A percentile compares a stretch with the other conserved stretches of the same genome.
phyloP scores from a whole-genome alignment of 345 rosid species.

The Gynandropsis gynandra region DNA sequence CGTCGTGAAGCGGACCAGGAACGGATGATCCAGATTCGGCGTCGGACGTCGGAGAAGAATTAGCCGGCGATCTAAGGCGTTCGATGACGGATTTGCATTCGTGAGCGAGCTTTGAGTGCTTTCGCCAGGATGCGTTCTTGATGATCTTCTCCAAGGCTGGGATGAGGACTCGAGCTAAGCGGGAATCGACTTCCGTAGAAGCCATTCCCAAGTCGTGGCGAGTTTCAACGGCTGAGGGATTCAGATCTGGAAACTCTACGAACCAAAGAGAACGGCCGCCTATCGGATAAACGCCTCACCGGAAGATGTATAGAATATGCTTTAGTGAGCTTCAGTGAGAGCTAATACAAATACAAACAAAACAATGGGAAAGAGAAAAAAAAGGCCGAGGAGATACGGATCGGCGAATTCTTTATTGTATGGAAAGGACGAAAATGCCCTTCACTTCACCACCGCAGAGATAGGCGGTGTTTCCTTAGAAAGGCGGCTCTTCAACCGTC shows the following conservation, averaged over 20 bases:
- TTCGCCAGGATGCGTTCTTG: constrained; percentile 95
- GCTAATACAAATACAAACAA: no score
- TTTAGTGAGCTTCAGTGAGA: no score
- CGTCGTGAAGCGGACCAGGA: constrained; percentile 86
- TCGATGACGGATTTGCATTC: constrained; percentile 88
- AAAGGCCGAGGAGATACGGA: no score
- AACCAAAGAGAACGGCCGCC: constrained; percentile 6
- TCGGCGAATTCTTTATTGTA: no score
- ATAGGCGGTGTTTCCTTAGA: no score
- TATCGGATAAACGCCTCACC: no score
- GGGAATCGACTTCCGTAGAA: constrained; percentile 99
- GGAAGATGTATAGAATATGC: no score
- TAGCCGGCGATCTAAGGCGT: constrained; percentile 42
- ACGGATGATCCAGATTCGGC: constrained; percentile 57
- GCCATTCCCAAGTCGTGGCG: constrained; percentile 77
- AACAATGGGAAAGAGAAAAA: no score
- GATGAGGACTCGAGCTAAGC: constrained; percentile 57
- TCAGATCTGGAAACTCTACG: constrained; percentile 33
- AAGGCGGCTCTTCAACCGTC: no score
- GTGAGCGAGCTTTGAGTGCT: constrained; percentile 90
- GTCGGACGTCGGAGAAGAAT: constrained; percentile 28
- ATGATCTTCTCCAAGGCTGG: constrained; percentile 85
- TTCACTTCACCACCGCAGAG: no score
- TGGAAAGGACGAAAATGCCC: no score
- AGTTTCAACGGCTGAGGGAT: constrained; percentile 26